Base-by-base conservation (phyloP, 352 stramenopile species). In the Pythium utonaiense region DNA sequence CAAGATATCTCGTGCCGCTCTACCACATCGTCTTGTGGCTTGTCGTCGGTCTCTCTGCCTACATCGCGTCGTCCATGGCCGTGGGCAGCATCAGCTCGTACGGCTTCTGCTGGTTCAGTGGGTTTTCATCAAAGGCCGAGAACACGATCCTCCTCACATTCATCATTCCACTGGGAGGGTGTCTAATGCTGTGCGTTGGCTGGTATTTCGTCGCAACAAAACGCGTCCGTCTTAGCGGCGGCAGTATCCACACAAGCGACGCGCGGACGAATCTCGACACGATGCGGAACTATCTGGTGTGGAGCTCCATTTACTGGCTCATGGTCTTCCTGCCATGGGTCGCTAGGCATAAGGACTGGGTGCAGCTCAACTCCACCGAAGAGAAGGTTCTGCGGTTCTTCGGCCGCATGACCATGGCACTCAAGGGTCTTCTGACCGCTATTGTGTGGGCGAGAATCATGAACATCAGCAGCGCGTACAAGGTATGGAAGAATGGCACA, bases 41-140 rank as follows among this genome's bases (percentile, higher is more conserved):
- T 6, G 64, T 86, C 19, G 77, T 73, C 42, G 71, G 73, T 8
- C 47, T 74, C 13, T 77, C 83, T 16, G 72, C 78, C 0, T 83
- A 91, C 34, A 57, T 88, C 4, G 77, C 78, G 19, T 80, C 71
- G 42, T 58, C 73, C 10, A 57, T 81, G 21, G 74, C 68, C 22
- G 66, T 60, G 6, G 75, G 78, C 7, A 70, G 71, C 38, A 70
- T 91, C 51, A 86, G 81, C 58, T 88, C 80, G 5, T 89, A 90
- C 61, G 86, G 86, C 45, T 90, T 87, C 60, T 95, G 86, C 72
- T 95, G 86, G 86, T 93, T 89, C 44, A 57, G 59, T 42, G 49
- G 50, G 14, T 68, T 68, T 67, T 71, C 60, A 31, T 62, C 75
- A 21, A 48, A 62, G 1, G 66, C 66, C 24, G 67, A 85, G 57